Evolutionary conservation across 2,329 filamentous ascomycete species (phyloP), one percentile per base, ranked within the genome.

Genomic region (Pestalotiopsis sp.): DNA sequence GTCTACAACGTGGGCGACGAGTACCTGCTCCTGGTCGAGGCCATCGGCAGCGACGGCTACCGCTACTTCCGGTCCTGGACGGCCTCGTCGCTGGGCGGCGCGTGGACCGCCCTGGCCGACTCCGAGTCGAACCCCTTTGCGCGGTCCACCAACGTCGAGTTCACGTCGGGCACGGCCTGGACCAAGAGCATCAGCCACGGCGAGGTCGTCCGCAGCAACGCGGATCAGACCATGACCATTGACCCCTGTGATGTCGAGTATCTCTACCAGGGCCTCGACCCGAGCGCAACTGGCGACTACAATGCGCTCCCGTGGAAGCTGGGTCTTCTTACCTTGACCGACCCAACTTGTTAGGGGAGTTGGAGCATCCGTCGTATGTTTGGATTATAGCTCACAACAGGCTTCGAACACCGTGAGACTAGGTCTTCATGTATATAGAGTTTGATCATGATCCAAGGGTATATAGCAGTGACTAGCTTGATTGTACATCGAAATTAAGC

Each of bases 51-150:
- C 13, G 73, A 76, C 62, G 75, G 75, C 0, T 64, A 74, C 27
- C 77, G 80, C 2, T 82, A 80, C 68, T 83, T 82, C 76, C 77
- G 78, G 25, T 80, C 77, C 1, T 82, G 79, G 79, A 82, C 80
- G 0, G 74, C 79, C 2, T 72, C 66, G 3, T 74, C 69, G 45
- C 72, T 82, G 9, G 69, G 72, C 2, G 80, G 79, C 0, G 67
- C 69, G 0, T 83, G 81, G 81, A 76, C 71, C 5, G 68, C 72
- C 14, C 75, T 81, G 23, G 79, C 79, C 0, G 76, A 73, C 7
- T 78, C 77, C 7, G 78, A 82, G 69, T 69, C 71, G 3, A 77
- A 80, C 65, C 80, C 81, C 0, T 82, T 82, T 71, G 74, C 78
- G 52, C 70, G 80, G 3, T 72, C 73, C n/a, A 77, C 72, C 13